Base-by-base conservation (phyloP, 1,139 yeast species). In the Magnusiomyces suaveolens region DNA sequence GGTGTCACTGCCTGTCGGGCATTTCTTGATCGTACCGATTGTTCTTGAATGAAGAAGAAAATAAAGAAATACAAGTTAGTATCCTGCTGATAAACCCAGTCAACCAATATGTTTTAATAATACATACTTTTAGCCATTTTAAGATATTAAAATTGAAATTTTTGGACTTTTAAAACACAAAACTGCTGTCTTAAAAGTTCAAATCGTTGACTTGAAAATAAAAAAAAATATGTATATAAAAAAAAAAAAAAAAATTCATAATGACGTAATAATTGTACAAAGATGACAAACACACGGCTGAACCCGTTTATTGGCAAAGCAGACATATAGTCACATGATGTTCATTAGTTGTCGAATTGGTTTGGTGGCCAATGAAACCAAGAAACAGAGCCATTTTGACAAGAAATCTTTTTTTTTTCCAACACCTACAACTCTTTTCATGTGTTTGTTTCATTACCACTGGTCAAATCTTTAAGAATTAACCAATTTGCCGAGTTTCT, bases 21-120 rank as follows among this genome's bases (percentile, higher is more conserved):
- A 3, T 66, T 67, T 46, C 67, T 51, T 32, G 63, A 58, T 49
- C 65, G 56, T 33, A 57, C 59, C 1, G 65, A 10, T 38, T 38
- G 43, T n/a, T 38, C 43, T 38, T 10, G 20, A 38, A 8, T 8
- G 14, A 32, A 8, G 36, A 8, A 14, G 36, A 32, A 32, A 32
- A 32, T 8, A 8, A 14, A 32, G 36, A 38, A 29, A 29, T 6
- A 29, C 6, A 38, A 10, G 43, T 38, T 38, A 38, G 18, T 38
- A 38, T 38, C 4, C n/a, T 4, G 16, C 6, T 10, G 10, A 10
- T 38, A 38, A 10, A 4, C n/a, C 43, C 4, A n/a, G 43, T 38
- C 18, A 4, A 38, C 16, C 20, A 10, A 14, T n/a, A 38, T 10
- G 20, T 10, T 38, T 38, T n/a, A 12, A 29, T 8, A 10, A 38